Conservation (phyloP, 176 grass and related monocot species). For the Oryza australiensis region DNA sequence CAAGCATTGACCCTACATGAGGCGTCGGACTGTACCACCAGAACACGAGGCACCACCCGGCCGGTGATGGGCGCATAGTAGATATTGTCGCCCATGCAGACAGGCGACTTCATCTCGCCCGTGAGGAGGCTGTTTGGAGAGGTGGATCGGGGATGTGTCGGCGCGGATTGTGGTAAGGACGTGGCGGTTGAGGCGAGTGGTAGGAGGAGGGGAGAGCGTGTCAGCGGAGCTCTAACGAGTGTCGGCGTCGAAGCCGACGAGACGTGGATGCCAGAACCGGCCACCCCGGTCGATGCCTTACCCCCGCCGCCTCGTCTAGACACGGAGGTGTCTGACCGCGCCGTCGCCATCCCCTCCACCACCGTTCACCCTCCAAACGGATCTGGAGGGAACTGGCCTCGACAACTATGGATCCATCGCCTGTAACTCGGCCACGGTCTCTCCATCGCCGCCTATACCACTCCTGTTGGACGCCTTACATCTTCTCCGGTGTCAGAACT, state of each 20-base stretch:
- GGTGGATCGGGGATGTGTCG: constrained; percentile 26
- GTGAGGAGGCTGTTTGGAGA: constrained; percentile 26
- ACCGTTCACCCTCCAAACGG: too few relatives aligned
- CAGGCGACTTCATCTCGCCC: constrained; percentile 38
- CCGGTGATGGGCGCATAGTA: constrained; percentile 62
- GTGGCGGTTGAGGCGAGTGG: background rate
- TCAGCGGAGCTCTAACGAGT: background rate
- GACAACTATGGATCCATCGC: too few relatives aligned
- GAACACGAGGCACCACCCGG: constrained; percentile 62
- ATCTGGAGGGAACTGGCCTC: too few relatives aligned
- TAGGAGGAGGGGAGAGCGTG: background rate
- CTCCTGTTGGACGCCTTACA: too few relatives aligned
- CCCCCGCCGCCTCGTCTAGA: too few relatives aligned
- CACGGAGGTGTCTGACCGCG: too few relatives aligned
- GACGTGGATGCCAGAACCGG: too few relatives aligned
- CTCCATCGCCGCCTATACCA: too few relatives aligned
- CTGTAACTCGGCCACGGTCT: too few relatives aligned
- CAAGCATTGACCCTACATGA: constrained; percentile 31
- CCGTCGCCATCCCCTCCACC: too few relatives aligned
- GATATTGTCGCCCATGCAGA: constrained; percentile 78
- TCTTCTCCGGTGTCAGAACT: too few relatives aligned
- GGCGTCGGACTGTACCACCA: constrained; percentile 64
- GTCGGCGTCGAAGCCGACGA: constrained; percentile 5
- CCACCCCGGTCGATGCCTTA: too few relatives aligned
- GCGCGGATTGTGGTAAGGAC: background rate